These are phyloP conservation scores for Silene conica DNA, from an alignment of 148 eudicot genomes.

Conservation along the genomic window DNA sequence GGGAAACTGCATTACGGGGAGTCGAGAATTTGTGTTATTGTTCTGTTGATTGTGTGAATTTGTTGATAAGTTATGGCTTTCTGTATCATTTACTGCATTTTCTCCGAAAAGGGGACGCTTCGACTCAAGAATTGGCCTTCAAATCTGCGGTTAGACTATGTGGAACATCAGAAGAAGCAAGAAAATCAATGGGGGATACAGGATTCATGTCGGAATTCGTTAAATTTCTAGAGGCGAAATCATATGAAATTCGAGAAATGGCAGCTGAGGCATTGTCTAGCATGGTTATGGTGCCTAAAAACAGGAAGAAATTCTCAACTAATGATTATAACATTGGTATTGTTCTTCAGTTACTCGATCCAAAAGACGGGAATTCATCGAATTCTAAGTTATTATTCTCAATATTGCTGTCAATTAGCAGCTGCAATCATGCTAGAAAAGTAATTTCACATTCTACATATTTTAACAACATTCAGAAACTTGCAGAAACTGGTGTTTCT, in stretches of 20 bases:
- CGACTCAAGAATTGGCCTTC: constrained; percentile 67
- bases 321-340: constrained; percentile 55
- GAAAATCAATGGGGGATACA: constrained; percentile 71
- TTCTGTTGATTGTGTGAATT: constrained; percentile 29
- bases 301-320: constrained; percentile 63
- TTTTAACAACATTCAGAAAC: constrained; percentile 60
- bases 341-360: constrained; percentile 54
- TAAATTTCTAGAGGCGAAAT: constrained; percentile 62
- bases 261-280: constrained; percentile 60
- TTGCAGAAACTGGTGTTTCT: constrained; percentile 64
- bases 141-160: constrained; percentile 59
- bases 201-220: constrained; percentile 78
- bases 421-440: constrained; percentile 54
- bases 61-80: constrained; percentile 51
- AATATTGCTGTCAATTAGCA: constrained; percentile 49
- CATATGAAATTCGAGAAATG: constrained; percentile 64
- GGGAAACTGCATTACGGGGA: constrained; percentile 56
- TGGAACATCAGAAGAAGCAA: constrained; percentile 58
- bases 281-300: constrained; percentile 53
- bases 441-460: constrained; percentile 59
- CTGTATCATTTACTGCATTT: constrained; percentile 50
- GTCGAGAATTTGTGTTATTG: constrained; percentile 47
- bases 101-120: constrained; percentile 57
- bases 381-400: constrained; percentile 59
- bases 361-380: constrained; percentile 45